phyloP scores from a whole-genome alignment of 129 eudicot genomes.

The Calendula officinalis region DNA sequence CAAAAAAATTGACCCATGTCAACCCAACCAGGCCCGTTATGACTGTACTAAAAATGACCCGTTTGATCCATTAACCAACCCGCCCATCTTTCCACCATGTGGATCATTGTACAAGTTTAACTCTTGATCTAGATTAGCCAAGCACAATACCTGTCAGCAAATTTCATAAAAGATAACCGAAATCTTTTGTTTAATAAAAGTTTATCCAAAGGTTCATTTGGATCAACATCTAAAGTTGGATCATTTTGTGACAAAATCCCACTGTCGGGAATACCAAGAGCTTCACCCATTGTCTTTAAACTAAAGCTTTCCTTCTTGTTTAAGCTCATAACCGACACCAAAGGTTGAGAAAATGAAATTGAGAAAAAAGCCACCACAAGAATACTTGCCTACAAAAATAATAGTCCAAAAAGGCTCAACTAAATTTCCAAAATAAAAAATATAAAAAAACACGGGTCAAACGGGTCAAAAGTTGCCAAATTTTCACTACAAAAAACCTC shows the following conservation, averaged over 20 bases:
- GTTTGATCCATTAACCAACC: background rate
- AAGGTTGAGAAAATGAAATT: conserved; percentile 79
- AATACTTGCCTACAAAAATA: conserved; percentile 49
- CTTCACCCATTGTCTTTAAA: conserved; percentile 62
- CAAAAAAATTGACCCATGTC: background rate
- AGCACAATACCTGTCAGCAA: conserved; percentile 72
- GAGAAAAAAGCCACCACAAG: conserved; percentile 88
- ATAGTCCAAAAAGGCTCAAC: conserved; percentile 5
- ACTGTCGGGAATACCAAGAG: conserved; percentile 79
- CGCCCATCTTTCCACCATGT: background rate
- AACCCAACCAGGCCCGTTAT: background rate
- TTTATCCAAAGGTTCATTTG: conserved; percentile 68
- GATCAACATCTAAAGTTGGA: conserved; percentile 40
- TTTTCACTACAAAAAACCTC: too few relatives aligned
- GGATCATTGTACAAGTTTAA: background rate
- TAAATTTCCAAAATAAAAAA: conserved; percentile 10
- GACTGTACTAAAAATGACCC: background rate
- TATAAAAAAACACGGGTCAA: too few relatives aligned
- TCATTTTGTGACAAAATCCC: conserved; percentile 48
- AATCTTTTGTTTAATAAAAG: conserved; percentile 71
- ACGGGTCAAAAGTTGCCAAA: too few relatives aligned
- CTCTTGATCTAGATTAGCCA: background rate
- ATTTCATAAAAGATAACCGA: conserved; percentile 75
- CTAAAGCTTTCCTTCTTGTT: conserved; percentile 52
- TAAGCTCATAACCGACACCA: conserved; percentile 74